Percentiles rank a stretch among this genome's conserved stretches.
Conservation (phyloP, 73 alveolate genomes). For the Paramecium sexaurelia region DNA sequence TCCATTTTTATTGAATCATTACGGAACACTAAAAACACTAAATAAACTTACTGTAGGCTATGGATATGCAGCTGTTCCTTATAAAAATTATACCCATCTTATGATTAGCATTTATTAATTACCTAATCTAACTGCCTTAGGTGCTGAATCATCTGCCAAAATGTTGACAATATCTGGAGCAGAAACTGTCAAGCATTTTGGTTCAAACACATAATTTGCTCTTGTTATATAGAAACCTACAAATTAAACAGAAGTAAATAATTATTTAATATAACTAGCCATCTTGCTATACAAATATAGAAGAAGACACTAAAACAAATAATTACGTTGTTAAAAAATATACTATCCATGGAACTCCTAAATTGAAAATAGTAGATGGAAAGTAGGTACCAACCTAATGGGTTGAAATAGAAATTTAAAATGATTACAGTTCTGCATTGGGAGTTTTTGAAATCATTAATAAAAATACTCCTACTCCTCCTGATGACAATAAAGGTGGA, state of each 20-base stretch:
- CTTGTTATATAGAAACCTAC: not conserved
- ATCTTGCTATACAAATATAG: not conserved
- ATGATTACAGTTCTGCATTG: not conserved
- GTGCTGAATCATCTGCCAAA: not conserved
- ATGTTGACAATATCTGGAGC: conserved; percentile 13
- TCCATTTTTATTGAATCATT: conserved; percentile 11
- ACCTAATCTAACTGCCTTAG: not conserved
- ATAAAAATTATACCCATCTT: not conserved
- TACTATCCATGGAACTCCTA: not conserved
- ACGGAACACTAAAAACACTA: not conserved
- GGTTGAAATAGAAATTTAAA: not conserved
- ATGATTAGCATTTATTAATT: not conserved
- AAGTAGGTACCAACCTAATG: not conserved
- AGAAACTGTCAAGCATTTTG: not conserved
- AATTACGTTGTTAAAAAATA: not conserved
- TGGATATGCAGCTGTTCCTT: not conserved
- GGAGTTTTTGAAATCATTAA: not conserved
- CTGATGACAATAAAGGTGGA: not conserved
- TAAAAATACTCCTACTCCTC: not conserved
- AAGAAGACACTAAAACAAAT: not conserved
- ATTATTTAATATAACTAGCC: not conserved
- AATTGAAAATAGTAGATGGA: not conserved
- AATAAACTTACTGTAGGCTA: not conserved
- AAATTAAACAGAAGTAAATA: not conserved
- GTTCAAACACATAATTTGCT: not conserved